Evolutionary conservation across 352 stramenopile genomes (phyloP).

Genomic region (Pythium rhizo-oryzae): DNA sequence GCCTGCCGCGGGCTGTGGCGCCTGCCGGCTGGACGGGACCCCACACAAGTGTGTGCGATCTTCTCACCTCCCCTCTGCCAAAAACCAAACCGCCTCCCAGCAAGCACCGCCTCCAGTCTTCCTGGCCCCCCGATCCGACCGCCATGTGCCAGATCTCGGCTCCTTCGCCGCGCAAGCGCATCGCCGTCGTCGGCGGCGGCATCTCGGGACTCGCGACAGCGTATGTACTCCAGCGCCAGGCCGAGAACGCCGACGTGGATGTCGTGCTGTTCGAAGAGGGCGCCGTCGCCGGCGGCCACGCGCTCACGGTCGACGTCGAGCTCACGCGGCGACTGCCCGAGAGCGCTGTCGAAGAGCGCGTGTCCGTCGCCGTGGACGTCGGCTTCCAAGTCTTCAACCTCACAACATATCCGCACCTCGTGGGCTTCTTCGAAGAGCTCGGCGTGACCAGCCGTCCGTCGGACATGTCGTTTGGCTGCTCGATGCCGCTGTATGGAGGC

Average conservation of each 20-base stretch:
- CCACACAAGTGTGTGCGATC: background rate
- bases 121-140: background rate
- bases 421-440: slow-evolving; percentile 75
- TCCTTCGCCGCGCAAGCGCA: slow-evolving; percentile 29
- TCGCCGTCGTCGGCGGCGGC: slow-evolving; percentile 37
- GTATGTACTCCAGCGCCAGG: slow-evolving; percentile 33
- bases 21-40: background rate
- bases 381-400: slow-evolving; percentile 93
- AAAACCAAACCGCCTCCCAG: background rate
- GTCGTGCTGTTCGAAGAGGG: slow-evolving; percentile 56
- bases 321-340: slow-evolving; percentile 27
- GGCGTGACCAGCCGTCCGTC: slow-evolving; percentile 56
- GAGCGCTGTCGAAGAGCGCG: background rate
- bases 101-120: background rate
- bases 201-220: slow-evolving; percentile 39
- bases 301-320: slow-evolving; percentile 46
- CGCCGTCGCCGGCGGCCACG: slow-evolving; percentile 44
- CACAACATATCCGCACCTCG: slow-evolving; percentile 91
- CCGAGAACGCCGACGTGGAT: slow-evolving; percentile 35
- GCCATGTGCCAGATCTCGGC: slow-evolving; percentile 19
- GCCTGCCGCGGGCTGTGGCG: no score
- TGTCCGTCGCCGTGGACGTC: slow-evolving; percentile 62
- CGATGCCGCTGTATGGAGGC: slow-evolving; percentile 31
- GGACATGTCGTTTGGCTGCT: slow-evolving; percentile 76
- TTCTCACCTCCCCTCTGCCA: background rate